Evolutionary conservation across 2,329 filamentous ascomycete genomes (phyloP).

Genomic region (Madurella mycetomatis): DNA sequence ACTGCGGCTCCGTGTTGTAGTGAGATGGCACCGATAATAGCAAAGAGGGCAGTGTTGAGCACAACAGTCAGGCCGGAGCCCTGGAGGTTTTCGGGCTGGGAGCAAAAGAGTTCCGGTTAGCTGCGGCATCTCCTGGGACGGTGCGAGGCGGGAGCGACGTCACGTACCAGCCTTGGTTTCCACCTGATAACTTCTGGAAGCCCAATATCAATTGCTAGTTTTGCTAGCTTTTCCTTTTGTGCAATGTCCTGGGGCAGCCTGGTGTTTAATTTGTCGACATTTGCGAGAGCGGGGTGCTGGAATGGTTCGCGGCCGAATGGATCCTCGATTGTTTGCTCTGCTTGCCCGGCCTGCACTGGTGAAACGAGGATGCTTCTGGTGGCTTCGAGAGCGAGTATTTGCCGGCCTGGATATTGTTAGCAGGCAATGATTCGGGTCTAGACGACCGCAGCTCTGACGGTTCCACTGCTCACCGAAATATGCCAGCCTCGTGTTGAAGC

Average conservation of each 20-base stretch:
- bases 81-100: constrained; percentile 59
- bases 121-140: background rate
- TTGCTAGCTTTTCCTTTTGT: constrained; percentile 60
- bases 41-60: constrained; percentile 72
- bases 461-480: constrained; percentile 62
- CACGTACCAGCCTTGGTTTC: constrained; percentile 74
- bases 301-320: constrained; percentile 58
- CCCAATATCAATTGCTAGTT: constrained; percentile 65
- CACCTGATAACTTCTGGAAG: constrained; percentile 75
- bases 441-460: background rate
- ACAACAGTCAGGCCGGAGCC: constrained; percentile 72
- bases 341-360: constrained; percentile 1
- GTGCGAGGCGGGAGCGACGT: background rate
- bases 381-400: constrained; percentile 27
- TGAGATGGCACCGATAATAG: constrained; percentile 84
- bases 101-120: constrained; percentile 11
- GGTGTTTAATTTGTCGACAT: constrained; percentile 66
- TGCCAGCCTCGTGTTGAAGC: constrained; percentile 91
- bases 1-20: constrained; percentile 78
- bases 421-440: background rate
- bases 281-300: constrained; percentile 63
- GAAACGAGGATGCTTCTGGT: constrained; percentile 22
- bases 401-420: constrained; percentile 18
- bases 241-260: constrained; percentile 58
- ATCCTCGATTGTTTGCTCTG: constrained; percentile 18